Percentiles rank a stretch among this genome's conserved stretches.
phyloP scores from a whole-genome alignment of 345 rosid species.

The Leavenworthia alabamica region DNA sequence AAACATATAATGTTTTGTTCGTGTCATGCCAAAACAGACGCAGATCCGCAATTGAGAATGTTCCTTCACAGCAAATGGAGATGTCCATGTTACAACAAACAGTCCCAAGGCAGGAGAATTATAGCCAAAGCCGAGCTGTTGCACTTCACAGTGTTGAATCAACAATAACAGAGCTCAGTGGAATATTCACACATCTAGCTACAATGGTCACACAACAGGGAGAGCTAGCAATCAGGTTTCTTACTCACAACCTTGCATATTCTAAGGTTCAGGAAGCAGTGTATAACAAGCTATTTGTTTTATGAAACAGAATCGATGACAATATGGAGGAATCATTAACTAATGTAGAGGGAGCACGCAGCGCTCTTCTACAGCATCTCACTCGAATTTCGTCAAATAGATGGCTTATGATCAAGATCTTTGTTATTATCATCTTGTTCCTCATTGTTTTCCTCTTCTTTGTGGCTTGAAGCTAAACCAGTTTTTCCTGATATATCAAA shows the following conservation, averaged over 20 bases:
- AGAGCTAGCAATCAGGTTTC: constrained; percentile 66
- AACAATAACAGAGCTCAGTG: constrained; percentile 80
- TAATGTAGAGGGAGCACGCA: constrained; percentile 80
- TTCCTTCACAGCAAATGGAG: constrained; percentile 71
- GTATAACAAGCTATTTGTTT: constrained; percentile 4
- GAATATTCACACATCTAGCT: constrained; percentile 83
- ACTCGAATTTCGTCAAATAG: constrained; percentile 78
- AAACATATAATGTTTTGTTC: neutral
- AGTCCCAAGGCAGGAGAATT: constrained; percentile 67
- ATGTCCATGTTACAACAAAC: constrained; percentile 88
- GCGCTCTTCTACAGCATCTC: constrained; percentile 64
- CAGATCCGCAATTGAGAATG: constrained; percentile 60
- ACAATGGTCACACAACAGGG: constrained; percentile 91
- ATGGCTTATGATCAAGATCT: constrained; percentile 93
- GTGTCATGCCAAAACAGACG: constrained; percentile 47
- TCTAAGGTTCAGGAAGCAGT: neutral
- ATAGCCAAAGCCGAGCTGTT: constrained; percentile 55
- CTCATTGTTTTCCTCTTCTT: constrained; percentile 58
- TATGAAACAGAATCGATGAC: constrained; percentile 70
- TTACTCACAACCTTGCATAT: neutral
- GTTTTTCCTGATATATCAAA: neutral
- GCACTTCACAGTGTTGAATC: constrained; percentile 90
- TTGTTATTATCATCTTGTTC: constrained; percentile 62
- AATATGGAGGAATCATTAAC: constrained; percentile 85
- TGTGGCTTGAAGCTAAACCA: constrained; percentile 45